These are phyloP conservation scores for Butyriboletus appendiculatus DNA, from an alignment of 1,284 basidiomycete genomes.

Conservation along the genomic window DNA sequence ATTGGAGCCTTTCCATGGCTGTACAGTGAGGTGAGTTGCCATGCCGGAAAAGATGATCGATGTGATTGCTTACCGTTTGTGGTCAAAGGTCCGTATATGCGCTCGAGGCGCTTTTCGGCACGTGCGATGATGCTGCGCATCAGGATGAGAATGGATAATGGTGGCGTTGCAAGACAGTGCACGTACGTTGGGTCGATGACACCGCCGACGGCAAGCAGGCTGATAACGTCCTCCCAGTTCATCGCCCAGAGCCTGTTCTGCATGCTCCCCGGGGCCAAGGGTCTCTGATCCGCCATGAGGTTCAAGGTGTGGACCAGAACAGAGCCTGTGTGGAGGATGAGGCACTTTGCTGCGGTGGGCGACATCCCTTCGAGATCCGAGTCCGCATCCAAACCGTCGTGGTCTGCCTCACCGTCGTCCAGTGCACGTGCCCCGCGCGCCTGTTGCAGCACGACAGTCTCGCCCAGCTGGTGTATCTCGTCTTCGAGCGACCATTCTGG, in stretches of 20 bases:
- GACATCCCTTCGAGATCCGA: slow-evolving; percentile 18
- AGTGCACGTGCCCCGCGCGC: background rate
- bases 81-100: slow-evolving; percentile 26
- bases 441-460: slow-evolving; percentile 7
- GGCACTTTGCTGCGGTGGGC: slow-evolving; percentile 7
- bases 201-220: slow-evolving; percentile 21
- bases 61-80: slow-evolving; percentile 11
- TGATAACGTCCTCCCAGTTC: slow-evolving; percentile 35
- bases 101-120: slow-evolving; percentile 24
- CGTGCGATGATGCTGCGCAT: slow-evolving; percentile 24
- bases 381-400: background rate
- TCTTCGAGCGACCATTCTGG: slow-evolving; percentile 33
- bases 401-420: background rate
- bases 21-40: slow-evolving; percentile 8
- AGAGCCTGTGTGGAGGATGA: slow-evolving; percentile 16
- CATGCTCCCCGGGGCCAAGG: slow-evolving; percentile 33
- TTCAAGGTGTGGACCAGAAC: slow-evolving; percentile 26
- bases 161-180: background rate
- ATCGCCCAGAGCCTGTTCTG: slow-evolving; percentile 33
- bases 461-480: slow-evolving; percentile 24
- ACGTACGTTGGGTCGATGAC: slow-evolving; percentile 22
- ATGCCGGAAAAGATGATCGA: background rate
- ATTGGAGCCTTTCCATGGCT: slow-evolving; percentile 14
- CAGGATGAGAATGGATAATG: slow-evolving; percentile 2
- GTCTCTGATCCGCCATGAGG: slow-evolving; percentile 29